Evolutionary conservation across 1,284 basidiomycete species (phyloP).

Genomic region (Apiotrichum domesticum): DNA sequence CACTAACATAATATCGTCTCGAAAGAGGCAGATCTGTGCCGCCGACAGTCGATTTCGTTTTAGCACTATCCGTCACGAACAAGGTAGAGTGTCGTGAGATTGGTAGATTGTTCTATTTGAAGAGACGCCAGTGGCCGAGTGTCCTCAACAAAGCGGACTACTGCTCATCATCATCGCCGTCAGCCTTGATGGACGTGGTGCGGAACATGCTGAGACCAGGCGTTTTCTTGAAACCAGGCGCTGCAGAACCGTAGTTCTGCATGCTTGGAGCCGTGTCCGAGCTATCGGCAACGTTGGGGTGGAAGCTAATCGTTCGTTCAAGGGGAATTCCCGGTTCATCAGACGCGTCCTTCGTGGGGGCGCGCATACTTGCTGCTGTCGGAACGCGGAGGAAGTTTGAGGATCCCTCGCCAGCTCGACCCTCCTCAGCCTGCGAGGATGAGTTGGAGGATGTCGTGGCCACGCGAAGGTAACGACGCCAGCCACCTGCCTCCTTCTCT

Average conservation of each 20-base stretch:
- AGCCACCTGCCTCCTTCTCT: background rate
- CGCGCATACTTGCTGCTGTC: background rate
- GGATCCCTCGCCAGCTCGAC: conserved; percentile 1
- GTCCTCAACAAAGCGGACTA: too few species aligned
- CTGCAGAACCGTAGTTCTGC: conserved; percentile 32
- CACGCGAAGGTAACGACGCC: conserved; percentile 16
- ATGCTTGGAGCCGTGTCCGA: conserved; percentile 38
- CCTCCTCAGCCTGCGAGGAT: conserved; percentile 9
- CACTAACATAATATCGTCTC: too few species aligned
- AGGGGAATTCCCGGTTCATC: conserved; percentile 10
- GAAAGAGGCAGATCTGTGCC: too few species aligned
- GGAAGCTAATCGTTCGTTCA: conserved; percentile 36
- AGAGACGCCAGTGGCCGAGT: too few species aligned
- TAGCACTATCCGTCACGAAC: too few species aligned
- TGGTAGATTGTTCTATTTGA: too few species aligned
- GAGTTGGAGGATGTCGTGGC: conserved; percentile 4
- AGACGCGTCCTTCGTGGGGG: background rate
- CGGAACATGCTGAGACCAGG: conserved; percentile 39
- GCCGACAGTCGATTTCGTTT: too few species aligned
- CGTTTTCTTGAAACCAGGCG: conserved; percentile 37
- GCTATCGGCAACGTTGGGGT: conserved; percentile 26
- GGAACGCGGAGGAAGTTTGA: conserved; percentile 4
- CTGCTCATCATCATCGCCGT: background rate
- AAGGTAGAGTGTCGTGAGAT: too few species aligned
- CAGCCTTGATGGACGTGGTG: conserved; percentile 12